Evolutionary conservation across 2,329 filamentous ascomycete genomes (phyloP), one percentile per base, ranked within the genome.

Genomic region (Sclerotiophoma versabilis): DNA sequence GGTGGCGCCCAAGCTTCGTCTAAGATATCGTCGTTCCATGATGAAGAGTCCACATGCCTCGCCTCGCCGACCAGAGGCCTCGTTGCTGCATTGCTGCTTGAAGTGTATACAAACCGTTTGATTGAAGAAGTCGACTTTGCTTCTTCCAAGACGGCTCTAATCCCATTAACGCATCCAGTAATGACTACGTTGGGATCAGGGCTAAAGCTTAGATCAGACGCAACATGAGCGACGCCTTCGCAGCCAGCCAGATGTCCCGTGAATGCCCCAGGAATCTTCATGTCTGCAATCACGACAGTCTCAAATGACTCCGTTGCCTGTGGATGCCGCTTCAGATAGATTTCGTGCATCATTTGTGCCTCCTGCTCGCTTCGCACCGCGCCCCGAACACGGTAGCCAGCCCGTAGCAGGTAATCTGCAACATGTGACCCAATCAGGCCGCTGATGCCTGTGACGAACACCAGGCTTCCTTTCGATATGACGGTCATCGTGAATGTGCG

Each of bases 401-500:
- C 49, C 2, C 52, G 43, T 15, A 74, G 65, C 22, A 71, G 58
- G 32, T 74, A 62, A 43, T 72, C 66, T 22, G 64, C 68, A n/a
- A 72, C 58, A 26, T 73, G 68, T 19, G 58, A 61, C 15, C 64
- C 71, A 43, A 74, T 66, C 19, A 70, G 58, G n/a, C 71, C 70
- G 52, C 68, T 72, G 26, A 60, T 57, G 20, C 70, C 71, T 4
- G 71, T 74, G 0, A 74, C 65, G 15, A 74, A 62, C 41, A 74
- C 54, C 22, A 54, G 46, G 20, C 63, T 62, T 30, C 66, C 66
- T 36, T 60, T 52, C 1, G 50, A 14, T 20, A 63, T 54, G n/a
- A 41, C 42, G 19, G 45, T 17, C 34, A 48, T 48, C n/a, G 11
- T 22, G n/a, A 15, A 3, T 39, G 7, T 17, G 22, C 12, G 17